These are phyloP conservation scores for Neurospora intermedia DNA, from an alignment of 495 filamentous ascomycete species.

Conservation along the genomic window DNA sequence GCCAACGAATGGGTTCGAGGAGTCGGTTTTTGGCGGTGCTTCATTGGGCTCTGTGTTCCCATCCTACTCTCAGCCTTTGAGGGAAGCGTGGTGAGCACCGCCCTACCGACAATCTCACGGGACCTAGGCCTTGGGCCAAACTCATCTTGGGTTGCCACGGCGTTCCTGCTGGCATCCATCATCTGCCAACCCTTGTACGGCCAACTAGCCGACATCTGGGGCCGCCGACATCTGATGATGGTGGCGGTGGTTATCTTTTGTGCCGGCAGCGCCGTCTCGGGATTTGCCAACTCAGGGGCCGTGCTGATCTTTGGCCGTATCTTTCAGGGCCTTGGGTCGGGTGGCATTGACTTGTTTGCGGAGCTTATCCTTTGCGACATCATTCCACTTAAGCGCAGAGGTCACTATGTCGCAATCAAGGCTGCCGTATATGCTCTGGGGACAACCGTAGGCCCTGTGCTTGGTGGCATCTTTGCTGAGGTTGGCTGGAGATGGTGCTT, in stretches of 20 bases:
- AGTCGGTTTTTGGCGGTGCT: slow-evolving; percentile 30
- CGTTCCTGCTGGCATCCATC: slow-evolving; percentile 19
- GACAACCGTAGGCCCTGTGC: slow-evolving; percentile 58
- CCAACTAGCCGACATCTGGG: slow-evolving; percentile 41
- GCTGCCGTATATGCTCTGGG: slow-evolving; percentile 66
- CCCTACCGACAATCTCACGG: slow-evolving; percentile 31
- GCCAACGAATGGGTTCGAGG: slow-evolving; percentile 15
- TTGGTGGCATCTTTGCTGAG: slow-evolving; percentile 65
- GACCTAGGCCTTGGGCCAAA: slow-evolving; percentile 20
- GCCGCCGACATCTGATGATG: slow-evolving; percentile 37
- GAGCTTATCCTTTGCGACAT: slow-evolving; percentile 49
- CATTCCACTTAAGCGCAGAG: slow-evolving; percentile 58
- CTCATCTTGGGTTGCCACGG: slow-evolving; percentile 21
- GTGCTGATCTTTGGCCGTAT: slow-evolving; percentile 68
- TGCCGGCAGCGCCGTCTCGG: slow-evolving; percentile 34
- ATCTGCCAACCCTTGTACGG: slow-evolving; percentile 27
- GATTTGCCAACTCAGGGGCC: slow-evolving; percentile 19
- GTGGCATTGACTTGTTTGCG: slow-evolving; percentile 48
- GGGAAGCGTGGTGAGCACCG: slow-evolving; percentile 40
- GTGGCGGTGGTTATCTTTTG: slow-evolving; percentile 29
- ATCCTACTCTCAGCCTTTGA: slow-evolving; percentile 37
- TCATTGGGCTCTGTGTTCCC: slow-evolving; percentile 26
- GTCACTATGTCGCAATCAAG: slow-evolving; percentile 44
- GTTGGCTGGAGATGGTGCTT: slow-evolving; percentile 21
- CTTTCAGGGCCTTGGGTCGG: slow-evolving; percentile 71